Evolutionary conservation across 1,139 yeast genomes (phyloP).

Genomic region (Tardiomyces blankii): DNA sequence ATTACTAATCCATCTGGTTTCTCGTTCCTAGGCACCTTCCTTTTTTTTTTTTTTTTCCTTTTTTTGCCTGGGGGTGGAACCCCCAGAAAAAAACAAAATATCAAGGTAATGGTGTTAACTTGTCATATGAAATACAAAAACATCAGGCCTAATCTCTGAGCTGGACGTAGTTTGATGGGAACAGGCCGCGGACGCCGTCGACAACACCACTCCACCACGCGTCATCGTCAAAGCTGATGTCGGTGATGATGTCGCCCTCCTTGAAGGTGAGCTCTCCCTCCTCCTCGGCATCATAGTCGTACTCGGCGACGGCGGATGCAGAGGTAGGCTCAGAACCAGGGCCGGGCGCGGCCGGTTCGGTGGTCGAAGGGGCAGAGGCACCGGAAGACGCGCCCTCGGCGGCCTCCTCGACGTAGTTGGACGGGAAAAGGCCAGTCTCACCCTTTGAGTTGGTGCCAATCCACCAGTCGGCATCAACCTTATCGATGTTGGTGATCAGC

Average conservation of each 20-base stretch:
- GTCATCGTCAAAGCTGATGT: slow-evolving; percentile 82
- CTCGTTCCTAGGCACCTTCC: no score
- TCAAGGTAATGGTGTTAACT: no score
- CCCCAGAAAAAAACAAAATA: no score
- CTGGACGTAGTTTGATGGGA: slow-evolving; percentile 81
- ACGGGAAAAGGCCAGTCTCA: slow-evolving; percentile 66
- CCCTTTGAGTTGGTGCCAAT: slow-evolving; percentile 50
- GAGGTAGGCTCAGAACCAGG: slow-evolving; percentile 18
- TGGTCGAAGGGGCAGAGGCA: slow-evolving; percentile 10
- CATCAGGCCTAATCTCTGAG: slow-evolving; percentile 1
- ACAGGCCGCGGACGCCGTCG: slow-evolving; percentile 68
- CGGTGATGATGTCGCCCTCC: slow-evolving; percentile 72
- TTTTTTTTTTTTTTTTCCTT: no score
- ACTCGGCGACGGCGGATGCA: slow-evolving; percentile 65
- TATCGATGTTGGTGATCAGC: slow-evolving; percentile 48
- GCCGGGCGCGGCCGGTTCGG: slow-evolving; percentile 1
- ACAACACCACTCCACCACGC: slow-evolving; percentile 96
- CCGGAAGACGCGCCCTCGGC: slow-evolving; percentile 17
- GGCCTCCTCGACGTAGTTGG: slow-evolving; percentile 46
- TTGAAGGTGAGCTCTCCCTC: slow-evolving; percentile 77
- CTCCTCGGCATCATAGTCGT: slow-evolving; percentile 81
- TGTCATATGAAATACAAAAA: no score
- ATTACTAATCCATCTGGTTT: no score
- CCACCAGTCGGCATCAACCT: slow-evolving; percentile 80
- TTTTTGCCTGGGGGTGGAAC: no score